phyloP scores from a whole-genome alignment of 768 basidiomycete species.

The Udeniomyces megalosporus region DNA sequence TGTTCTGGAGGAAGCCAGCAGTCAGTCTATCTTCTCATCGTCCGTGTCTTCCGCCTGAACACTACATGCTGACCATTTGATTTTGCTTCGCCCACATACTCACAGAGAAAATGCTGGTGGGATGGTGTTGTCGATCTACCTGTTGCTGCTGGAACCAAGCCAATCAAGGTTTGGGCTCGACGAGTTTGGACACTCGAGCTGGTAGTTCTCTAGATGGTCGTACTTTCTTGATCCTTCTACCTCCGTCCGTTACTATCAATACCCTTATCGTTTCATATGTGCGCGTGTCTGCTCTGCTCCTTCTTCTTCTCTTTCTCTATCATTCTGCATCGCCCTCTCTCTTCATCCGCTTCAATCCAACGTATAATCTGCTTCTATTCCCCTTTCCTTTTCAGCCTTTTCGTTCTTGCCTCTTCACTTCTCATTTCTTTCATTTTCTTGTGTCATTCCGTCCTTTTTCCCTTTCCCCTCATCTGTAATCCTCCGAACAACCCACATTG shows the following conservation, averaged over 20 bases:
- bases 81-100: conserved; percentile 3
- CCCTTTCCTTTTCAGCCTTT: neutral
- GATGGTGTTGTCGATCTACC: conserved; percentile 83
- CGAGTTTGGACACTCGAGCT: conserved; percentile 97
- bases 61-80: too few relatives aligned
- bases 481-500: neutral
- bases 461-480: neutral
- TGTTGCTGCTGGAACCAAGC: conserved; percentile 29
- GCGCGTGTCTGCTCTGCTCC: neutral
- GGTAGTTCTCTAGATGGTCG: conserved; percentile 30
- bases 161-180: conserved; percentile 86
- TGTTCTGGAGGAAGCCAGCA: conserved; percentile 99
- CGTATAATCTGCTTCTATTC: neutral
- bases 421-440: neutral
- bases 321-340: neutral
- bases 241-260: neutral
- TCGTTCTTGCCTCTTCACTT: neutral
- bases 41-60: neutral
- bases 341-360: neutral
- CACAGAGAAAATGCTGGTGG: conserved; percentile 98
- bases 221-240: neutral
- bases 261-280: neutral
- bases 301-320: neutral
- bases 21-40: conserved; percentile 39
- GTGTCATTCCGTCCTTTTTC: neutral